Percentiles rank a stretch among this genome's conserved stretches.
These are phyloP conservation scores for Amanita phalloides DNA, from an alignment of 768 basidiomycete genomes.

Conservation along the genomic window DNA sequence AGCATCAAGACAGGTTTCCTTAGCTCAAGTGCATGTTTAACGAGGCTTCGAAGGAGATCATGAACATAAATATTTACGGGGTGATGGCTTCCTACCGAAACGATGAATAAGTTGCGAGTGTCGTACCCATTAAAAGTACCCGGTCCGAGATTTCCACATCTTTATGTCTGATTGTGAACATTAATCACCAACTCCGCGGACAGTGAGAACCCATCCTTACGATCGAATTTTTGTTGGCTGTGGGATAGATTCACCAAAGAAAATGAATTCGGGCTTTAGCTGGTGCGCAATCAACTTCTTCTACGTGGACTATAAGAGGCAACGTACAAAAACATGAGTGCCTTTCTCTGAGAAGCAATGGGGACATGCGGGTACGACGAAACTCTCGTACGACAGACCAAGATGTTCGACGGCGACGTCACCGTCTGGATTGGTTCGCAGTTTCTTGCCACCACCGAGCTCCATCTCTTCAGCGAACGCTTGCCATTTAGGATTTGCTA, in stretches of 20 bases:
- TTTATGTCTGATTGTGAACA: constrained; percentile 30
- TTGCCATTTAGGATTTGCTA: constrained; percentile 73
- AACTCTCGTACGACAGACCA: constrained; percentile 66
- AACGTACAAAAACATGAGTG: constrained; percentile 46
- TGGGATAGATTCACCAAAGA: constrained; percentile 86
- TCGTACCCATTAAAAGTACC: constrained; percentile 79
- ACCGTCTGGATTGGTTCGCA: constrained; percentile 86
- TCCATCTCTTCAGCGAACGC: constrained; percentile 56
- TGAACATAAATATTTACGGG: not conserved
- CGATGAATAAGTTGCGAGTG: constrained; percentile 88
- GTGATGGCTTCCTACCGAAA: constrained; percentile 44
- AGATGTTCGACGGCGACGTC: constrained; percentile 72
- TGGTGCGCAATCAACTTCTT: constrained; percentile 14
- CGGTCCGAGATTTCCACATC: constrained; percentile 52
- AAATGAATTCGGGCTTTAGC: constrained; percentile 78
- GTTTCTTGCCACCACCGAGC: constrained; percentile 40
- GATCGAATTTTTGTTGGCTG: constrained; percentile 55
- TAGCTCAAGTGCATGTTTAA: constrained; percentile 68
- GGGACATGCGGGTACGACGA: constrained; percentile 71
- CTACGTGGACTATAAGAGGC: not conserved
- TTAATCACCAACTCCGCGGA: not conserved
- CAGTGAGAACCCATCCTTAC: constrained; percentile 27
- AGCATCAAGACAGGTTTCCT: constrained; percentile 73
- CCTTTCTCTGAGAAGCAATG: constrained; percentile 50
- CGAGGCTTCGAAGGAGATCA: constrained; percentile 35